Conservation (phyloP, 768 basidiomycete species). For the Hericium alpestre region DNA sequence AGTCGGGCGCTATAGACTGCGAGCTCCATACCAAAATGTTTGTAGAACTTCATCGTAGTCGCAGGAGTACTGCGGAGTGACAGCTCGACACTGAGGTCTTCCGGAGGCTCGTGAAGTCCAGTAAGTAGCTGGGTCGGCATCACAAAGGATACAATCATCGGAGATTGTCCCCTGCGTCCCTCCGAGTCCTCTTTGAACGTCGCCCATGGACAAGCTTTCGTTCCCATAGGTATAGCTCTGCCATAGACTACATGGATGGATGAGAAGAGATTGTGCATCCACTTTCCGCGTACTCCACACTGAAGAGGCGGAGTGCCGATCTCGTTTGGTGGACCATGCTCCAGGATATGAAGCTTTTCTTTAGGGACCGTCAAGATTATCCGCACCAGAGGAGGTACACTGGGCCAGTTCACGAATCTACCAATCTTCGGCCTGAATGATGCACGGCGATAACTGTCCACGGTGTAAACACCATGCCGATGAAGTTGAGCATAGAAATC, state of each 20-base stretch:
- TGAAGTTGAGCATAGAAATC: background rate
- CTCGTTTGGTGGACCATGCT: constrained; percentile 7
- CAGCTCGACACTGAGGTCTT: constrained; percentile 1
- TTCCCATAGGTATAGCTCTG: background rate
- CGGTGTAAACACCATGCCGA: background rate
- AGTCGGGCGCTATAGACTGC: constrained; percentile 12
- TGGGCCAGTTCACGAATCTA: constrained; percentile 13
- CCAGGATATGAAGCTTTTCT: constrained; percentile 14
- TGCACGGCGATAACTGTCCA: constrained; percentile 5
- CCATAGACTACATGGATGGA: constrained; percentile 18
- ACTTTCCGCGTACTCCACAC: background rate
- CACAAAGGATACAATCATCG: constrained; percentile 14
- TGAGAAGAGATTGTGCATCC: constrained; percentile 18
- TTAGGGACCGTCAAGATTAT: constrained; percentile 28
- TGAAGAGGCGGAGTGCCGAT: background rate
- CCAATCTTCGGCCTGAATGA: background rate
- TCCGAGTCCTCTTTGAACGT: background rate
- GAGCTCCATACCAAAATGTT: background rate
- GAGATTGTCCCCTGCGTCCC: constrained; percentile 3
- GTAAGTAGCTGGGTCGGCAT: constrained; percentile 17
- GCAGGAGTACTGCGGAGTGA: constrained; percentile 20
- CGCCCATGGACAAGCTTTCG: too few relatives aligned
- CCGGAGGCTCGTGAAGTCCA: constrained; percentile 4
- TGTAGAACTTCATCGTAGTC: constrained; percentile 10
- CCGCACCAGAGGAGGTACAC: constrained; percentile 28